A percentile compares a stretch with the other conserved stretches of the same genome.
phyloP scores from a whole-genome alignment of 2,329 filamentous ascomycete species.

The Xylariales sp. region DNA sequence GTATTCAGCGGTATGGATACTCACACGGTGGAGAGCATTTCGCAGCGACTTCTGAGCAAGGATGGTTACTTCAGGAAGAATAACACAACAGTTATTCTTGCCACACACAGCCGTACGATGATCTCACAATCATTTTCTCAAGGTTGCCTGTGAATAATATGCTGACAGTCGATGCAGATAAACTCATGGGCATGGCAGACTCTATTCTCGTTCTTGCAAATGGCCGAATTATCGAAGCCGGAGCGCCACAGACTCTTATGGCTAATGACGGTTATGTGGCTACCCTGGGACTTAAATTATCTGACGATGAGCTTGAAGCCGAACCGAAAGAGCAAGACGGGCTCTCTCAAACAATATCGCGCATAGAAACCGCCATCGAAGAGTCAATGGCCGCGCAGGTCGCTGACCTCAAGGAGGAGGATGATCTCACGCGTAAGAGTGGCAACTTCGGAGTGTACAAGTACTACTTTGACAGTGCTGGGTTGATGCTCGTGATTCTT shows the following conservation, averaged over 20 bases:
- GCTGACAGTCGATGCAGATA: constrained; percentile 1
- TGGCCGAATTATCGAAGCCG: constrained; percentile 3
- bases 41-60: constrained; percentile 21
- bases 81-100: constrained; percentile 27
- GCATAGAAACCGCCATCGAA: neutral
- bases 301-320: neutral
- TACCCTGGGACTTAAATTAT: neutral
- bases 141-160: no score
- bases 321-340: neutral
- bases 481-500: neutral
- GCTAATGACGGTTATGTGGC: constrained; percentile 3
- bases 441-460: constrained; percentile 5
- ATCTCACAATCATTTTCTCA: no score
- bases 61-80: constrained; percentile 21
- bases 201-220: constrained; percentile 2
- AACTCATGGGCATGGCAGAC: constrained; percentile 4
- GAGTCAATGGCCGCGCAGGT: neutral
- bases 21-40: constrained; percentile 26
- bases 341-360: neutral
- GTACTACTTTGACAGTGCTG: constrained; percentile 5
- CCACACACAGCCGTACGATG: constrained; percentile 9
- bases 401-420: neutral
- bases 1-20: constrained; percentile 33
- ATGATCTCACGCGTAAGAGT: constrained; percentile 1
- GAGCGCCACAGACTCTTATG: neutral